Conservation (phyloP, 116 monocot genomes). For the Cymodocea nodosa region DNA sequence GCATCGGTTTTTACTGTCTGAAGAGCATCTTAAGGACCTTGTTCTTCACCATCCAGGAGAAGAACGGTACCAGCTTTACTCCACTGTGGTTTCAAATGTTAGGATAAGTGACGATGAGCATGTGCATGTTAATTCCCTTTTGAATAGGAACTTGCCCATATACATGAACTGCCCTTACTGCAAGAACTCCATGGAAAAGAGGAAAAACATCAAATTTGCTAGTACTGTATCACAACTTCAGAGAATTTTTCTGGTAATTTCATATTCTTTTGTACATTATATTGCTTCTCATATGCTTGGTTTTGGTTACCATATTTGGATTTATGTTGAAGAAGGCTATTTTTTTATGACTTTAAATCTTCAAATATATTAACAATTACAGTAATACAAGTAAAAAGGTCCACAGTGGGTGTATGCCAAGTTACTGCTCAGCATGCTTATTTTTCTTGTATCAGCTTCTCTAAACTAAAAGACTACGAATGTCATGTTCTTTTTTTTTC, state of each 20-base stretch:
- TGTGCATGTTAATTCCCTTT: conserved; percentile 43
- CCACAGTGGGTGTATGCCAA: too few species aligned
- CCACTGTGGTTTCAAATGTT: conserved; percentile 14
- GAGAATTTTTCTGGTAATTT: conserved; percentile 75
- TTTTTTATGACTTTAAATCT: neutral
- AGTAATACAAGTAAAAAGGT: too few species aligned
- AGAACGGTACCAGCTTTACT: conserved; percentile 1
- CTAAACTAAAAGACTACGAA: too few species aligned
- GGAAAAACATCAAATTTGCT: conserved; percentile 54
- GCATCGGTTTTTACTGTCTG: conserved; percentile 75
- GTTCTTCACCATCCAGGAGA: conserved; percentile 7
- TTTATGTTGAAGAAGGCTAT: neutral
- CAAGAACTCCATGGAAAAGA: conserved; percentile 21
- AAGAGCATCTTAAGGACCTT: conserved; percentile 54
- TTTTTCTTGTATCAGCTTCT: too few species aligned
- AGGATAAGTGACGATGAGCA: conserved; percentile 32
- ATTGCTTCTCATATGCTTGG: neutral
- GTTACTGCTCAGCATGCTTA: too few species aligned
- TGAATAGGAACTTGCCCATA: conserved; percentile 75
- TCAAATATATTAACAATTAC: too few species aligned
- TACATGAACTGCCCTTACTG: conserved; percentile 97
- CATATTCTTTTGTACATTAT: neutral
- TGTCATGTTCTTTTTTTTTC: too few species aligned
- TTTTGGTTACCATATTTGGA: neutral
- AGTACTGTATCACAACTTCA: conserved; percentile 89